Evolutionary conservation across 2,329 filamentous ascomycete species (phyloP), one percentile per base, ranked within the genome.

Genomic region (Colletotrichum cereale): DNA sequence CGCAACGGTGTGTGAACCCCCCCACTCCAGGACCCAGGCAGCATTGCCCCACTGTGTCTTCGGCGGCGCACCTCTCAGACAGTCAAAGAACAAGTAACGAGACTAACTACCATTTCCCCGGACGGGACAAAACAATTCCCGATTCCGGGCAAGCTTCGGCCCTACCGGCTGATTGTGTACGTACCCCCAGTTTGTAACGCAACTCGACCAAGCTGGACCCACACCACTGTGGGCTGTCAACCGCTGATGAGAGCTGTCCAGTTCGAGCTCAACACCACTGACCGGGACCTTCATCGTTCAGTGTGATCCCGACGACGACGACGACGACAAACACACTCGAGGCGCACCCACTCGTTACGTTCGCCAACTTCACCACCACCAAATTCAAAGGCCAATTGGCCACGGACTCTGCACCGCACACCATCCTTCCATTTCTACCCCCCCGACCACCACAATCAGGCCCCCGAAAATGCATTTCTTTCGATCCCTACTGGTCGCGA

Each of bases 391-490:
- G 66, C 70, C 70, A 71, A 66, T 71, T 66, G 66, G 62, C 70
- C 47, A 36, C 55, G 31, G 50, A 10, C 48, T 16, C 18, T 29
- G 62, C n/a, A 38, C 31, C 67, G 60, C 52, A 63, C 62, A 77
- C 75, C 77, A 75, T 65, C 72, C 64, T 74, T 73, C 75, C 73
- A 56, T 18, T 58, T 7, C 36, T 2, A 11, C 44, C 58, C 56
- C 63, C 38, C 67, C 52, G 50, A 29, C 29, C 44, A 29, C 26
- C n/a, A n/a, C n/a, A n/a, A 26, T 24, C 24, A 48, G 36, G 65
- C 73, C 62, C 64, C 67, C 75, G 82, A 90, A 82, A 76, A 96
- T 96, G 93, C 91, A 89, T 83, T 84, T 92, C 78, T 83, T 93
- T 69, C 85, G 88, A 76, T 81, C 90, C 73, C 82, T 95, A 76